A percentile compares a stretch with the other conserved stretches of the same genome.
Conservation (phyloP, 768 basidiomycete genomes). For the Lactarius hengduanensis region DNA sequence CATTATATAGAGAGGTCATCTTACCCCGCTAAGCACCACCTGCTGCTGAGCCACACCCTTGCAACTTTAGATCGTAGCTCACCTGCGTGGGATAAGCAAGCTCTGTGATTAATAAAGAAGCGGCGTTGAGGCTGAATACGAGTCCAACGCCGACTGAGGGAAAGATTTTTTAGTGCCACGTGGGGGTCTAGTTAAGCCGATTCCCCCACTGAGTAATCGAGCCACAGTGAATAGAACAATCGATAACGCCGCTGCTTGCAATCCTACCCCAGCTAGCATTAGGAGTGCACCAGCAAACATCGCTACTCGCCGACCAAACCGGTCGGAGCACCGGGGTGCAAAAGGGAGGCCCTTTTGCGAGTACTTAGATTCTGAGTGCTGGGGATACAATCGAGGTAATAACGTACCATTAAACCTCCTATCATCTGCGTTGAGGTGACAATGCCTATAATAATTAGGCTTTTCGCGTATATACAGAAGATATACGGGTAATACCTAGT, state of each 20-base stretch:
- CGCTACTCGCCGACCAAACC: constrained; percentile 57
- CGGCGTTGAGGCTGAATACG: constrained; percentile 59
- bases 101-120: constrained; percentile 62
- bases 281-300: constrained; percentile 59
- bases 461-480: neutral
- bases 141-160: constrained; percentile 62
- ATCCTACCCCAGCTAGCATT: constrained; percentile 62
- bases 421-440: constrained; percentile 66
- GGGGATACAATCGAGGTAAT: neutral
- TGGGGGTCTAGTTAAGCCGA: constrained; percentile 1
- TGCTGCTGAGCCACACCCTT: constrained; percentile 36
- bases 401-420: constrained; percentile 49
- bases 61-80: constrained; percentile 16
- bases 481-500: constrained; percentile 40
- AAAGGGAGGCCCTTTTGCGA: constrained; percentile 53
- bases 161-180: constrained; percentile 8
- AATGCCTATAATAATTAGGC: constrained; percentile 42
- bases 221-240: constrained; percentile 56
- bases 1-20: constrained; percentile 65
- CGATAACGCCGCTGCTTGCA: constrained; percentile 49
- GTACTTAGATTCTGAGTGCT: neutral
- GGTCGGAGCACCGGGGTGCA: constrained; percentile 59
- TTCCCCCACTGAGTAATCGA: constrained; percentile 49
- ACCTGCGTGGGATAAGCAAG: constrained; percentile 72
- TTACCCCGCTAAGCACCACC: constrained; percentile 42